Evolutionary conservation across 768 basidiomycete species (phyloP), one percentile per base, ranked within the genome.

Genomic region (Rubroboletus pulcherrimus): DNA sequence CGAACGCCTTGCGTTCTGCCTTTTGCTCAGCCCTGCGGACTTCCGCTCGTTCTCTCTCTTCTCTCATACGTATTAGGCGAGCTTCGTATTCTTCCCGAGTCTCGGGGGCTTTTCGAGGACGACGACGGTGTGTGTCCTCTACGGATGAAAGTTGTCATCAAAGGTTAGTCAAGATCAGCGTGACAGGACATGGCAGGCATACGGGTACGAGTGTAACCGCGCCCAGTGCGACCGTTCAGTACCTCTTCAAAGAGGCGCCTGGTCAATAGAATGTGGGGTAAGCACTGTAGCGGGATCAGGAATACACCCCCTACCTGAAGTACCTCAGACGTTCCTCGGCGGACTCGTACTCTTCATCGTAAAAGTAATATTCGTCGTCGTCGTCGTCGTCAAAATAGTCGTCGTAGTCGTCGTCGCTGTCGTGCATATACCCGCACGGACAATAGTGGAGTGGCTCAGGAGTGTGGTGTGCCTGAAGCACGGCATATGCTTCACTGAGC

Each of bases 401-500:
- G 4, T 70, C 67, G n/a, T 71, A 64, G 45, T 78, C 71, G n/a
- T 76, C 73, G 24, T 78, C 76, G 11, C 74, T 71, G 24, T 73
- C 72, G 45, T 76, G 72, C 48, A 14, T 15, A 47, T 24, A 24
- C 31, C 60, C 62, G 30, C 54, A 63, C 17, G 61, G 44, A 29
- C 43, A 60, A 44, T 54, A 51, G 4, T 56, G 48, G 49, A 62
- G 63, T 21, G 64, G 53, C 24, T 66, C 72, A 51, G 66, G 62
- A 10, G 68, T 63, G 55, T 83, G 78, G 62, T 87, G 78, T 57
- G 80, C 80, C 52, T 81, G 68, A 29, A 91, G 75, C 31, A 80
- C 66, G 44, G 79, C 77, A 71, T 89, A 92, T 5, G 89, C 88
- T 54, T 82, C 85, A 55, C 85, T 78, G 43, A 92, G 67, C 49